Base-by-base conservation (phyloP, 345 rosid genomes). In the Eucalyptus camaldulensis region DNA sequence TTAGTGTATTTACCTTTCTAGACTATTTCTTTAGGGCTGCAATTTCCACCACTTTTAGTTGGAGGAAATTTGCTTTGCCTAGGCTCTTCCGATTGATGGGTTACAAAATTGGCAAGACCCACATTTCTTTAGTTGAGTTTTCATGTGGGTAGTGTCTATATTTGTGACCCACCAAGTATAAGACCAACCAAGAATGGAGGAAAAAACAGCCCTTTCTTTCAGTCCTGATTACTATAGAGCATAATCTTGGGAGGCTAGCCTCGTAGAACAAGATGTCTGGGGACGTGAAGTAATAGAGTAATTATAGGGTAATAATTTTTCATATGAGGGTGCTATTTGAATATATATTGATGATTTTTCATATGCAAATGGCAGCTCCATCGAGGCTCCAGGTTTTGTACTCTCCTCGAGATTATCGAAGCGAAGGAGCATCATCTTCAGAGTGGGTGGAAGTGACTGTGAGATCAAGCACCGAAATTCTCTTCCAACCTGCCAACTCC, bases 381-480 rank as follows among this genome's bases (percentile, higher is more conserved):
- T 93, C 98, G 53, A 94, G 90, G 92, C 96, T 97, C 83, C 97
- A 95, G 92, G 96, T 96, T 87, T 85, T 95, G 93, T 97, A 95
- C 89, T 94, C 90, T 88, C 91, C 92, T 91, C 97, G 99, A 16
- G 97, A 97, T 90, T 96, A 96, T 91, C 92, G 98, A 92, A 95
- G 93, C 88, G 98, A 95, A 90, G 96, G 97, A 47, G 94, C 95
- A 29, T 95, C 97, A 62, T 85, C 89, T 88, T 93, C 97, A 12
- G 99, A 97, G 91, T 95, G 95, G 93, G 95, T 90, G 72, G 99
- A 97, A 92, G 92, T 89, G 87, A 95, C 94, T 0, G 98, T 96
- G n/a, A 92, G 96, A 89, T 95, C 99, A 49, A 94, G 95, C 88
- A 97, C 98, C 3, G 99, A 96, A 91, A 93, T 95, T 49, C 24